Base-by-base conservation (phyloP, 129 eudicot genomes). In the Tagetes patula region DNA sequence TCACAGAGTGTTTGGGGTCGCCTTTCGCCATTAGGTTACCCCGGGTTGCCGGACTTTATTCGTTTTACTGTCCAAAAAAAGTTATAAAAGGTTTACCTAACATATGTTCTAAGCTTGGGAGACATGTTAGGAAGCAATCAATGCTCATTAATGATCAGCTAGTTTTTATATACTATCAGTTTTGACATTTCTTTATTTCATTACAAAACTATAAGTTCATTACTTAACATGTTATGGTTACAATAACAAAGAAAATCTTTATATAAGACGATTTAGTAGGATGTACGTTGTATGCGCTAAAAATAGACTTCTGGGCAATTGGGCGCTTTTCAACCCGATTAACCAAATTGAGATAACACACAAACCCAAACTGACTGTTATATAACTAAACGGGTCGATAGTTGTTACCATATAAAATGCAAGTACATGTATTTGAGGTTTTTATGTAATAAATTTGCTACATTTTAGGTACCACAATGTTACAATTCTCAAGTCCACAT, bases 401-500 rank as follows among this genome's bases (percentile, higher is more conserved):
- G 12, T 32, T 20, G 7, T 10, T 54, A 12, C 30, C 3, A 30
- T 20, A 58, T 39, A 37, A 13, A 8, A 59, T 3, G 6, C 3
- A 33, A 13, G 12, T 30, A 39, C 37, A 37, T 32, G 50, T 10
- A 45, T 45, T 33, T 14, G 38, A 73, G 8, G 41, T 13, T 8
- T 36, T 4, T 39, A 43, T 3, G 74, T 48, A 39, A 41, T 40
- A 12, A 27, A 11, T 42, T 20, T 14, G 34, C 5, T 54, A 12
- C 63, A 3, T n/a, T 81, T 71, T 60, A 85, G 88, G 89, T 71
- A 36, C 77, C 39, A 82, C 84, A 68, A 74, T 84, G 85, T 47
- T 84, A 38, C 85, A 75, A 32, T 84, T 84, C 62, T 81, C 85
- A 6, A 78, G 83, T 55, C 82, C 86, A 55, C 82, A 85, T 47